A percentile compares a stretch with the other conserved stretches of the same genome.
phyloP scores from a whole-genome alignment of 805 yeast genomes.

The Teunomyces cretensis region DNA sequence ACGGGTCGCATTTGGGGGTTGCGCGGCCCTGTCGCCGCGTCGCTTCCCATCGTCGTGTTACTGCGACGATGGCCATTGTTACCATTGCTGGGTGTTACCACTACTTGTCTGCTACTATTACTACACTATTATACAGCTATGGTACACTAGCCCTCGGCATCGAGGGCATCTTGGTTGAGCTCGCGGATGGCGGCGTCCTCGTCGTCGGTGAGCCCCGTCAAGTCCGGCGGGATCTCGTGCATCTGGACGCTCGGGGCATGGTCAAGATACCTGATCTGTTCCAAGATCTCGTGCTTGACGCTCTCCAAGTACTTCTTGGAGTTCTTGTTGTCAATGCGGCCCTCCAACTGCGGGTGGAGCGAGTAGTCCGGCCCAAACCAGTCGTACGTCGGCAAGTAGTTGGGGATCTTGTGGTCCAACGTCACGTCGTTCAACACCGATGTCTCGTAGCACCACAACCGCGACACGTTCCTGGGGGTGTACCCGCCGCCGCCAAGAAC shows the following conservation, averaged over 20 bases:
- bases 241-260: conserved; percentile 95
- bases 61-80: no score
- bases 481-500: conserved; percentile 98
- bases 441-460: conserved; percentile 96
- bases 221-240: conserved; percentile 81
- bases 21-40: no score
- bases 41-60: no score
- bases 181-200: conserved; percentile 40
- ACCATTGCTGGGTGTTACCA: no score
- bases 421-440: conserved; percentile 67
- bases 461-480: conserved; percentile 91
- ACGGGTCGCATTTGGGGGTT: no score
- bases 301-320: conserved; percentile 79
- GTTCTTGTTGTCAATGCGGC: conserved; percentile 76
- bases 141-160: no score
- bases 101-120: background rate
- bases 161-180: conserved; percentile 28
- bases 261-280: conserved; percentile 75
- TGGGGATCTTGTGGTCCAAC: conserved; percentile 52
- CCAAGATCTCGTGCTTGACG: conserved; percentile 71
- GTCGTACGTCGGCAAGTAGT: conserved; percentile 68
- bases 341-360: conserved; percentile 68
- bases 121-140: background rate
- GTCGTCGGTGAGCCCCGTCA: conserved; percentile 43
- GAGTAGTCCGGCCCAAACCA: conserved; percentile 91